Conservation (phyloP, 768 basidiomycete species). For the Mycena crocata region DNA sequence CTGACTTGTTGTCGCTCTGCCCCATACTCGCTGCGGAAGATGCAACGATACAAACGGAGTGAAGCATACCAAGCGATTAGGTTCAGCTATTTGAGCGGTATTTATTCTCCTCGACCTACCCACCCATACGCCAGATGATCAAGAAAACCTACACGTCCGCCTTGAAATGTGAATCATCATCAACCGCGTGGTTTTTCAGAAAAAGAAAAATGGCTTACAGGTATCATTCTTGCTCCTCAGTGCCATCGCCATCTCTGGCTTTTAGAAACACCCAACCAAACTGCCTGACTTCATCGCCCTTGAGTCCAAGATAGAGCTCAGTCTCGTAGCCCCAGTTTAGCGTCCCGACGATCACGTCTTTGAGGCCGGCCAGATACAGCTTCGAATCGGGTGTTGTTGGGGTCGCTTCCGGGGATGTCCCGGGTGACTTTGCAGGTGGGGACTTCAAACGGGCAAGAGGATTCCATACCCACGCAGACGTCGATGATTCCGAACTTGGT, state of each 20-base stretch:
- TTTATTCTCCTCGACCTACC: no score
- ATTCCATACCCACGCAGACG: slow-evolving; percentile 31
- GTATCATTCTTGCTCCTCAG: neutral
- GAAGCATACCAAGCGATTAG: no score
- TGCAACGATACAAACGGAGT: no score
- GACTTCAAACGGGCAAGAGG: slow-evolving; percentile 20
- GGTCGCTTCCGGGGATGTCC: slow-evolving; percentile 2
- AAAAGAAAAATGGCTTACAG: no score
- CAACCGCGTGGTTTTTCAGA: no score
- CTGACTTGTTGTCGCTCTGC: no score
- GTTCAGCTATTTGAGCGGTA: no score
- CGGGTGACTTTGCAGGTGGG: neutral
- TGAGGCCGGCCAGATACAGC: slow-evolving; percentile 61
- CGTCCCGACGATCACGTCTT: slow-evolving; percentile 66
- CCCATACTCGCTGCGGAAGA: no score
- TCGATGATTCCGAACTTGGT: neutral
- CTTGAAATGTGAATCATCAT: no score
- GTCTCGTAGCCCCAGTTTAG: slow-evolving; percentile 32
- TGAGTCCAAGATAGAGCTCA: slow-evolving; percentile 27
- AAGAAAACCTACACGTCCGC: no score
- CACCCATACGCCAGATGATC: no score
- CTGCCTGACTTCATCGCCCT: slow-evolving; percentile 29
- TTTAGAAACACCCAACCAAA: slow-evolving; percentile 31
- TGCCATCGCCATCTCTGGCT: neutral
- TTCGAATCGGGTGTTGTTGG: slow-evolving; percentile 21